Evolutionary conservation across 176 grass and related monocot genomes (phyloP), one percentile per base, ranked within the genome.

Genomic region (Zea luxurians): DNA sequence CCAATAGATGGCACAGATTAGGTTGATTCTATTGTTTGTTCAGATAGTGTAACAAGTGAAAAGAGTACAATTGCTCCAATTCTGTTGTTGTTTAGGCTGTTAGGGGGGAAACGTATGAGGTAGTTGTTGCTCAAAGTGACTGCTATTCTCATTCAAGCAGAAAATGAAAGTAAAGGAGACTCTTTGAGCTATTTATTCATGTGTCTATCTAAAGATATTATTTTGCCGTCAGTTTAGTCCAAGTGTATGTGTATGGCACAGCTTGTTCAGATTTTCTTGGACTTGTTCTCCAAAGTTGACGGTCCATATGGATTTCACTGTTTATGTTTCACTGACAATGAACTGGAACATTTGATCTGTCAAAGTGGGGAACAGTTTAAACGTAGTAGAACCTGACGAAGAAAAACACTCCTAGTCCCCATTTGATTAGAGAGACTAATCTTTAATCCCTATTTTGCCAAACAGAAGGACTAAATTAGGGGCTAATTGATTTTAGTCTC

Each of bases 71-170:
- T 27, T 27, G 27, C 82, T 78, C 49, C 13, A 52, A 48, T 78
- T 66, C 12, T 37, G 35, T 12, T 62, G 60, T 36, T 62, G 27
- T 27, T 27, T 27, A 6, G 60, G 20, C 64, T 57, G 60, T 48
- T 75, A 61, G 52, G 42, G 65, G 16, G 67, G 73, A 82, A 64
- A 58, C 57, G 57, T 61, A 68, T 21, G 37, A 0, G 11, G 20
- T 20, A 77, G 41, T 55, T 65, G 85, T 48, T 65, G 57, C 55
- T 82, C 37, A 38, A 46, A 76, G 36, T 64, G 44, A 57, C 41
- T 72, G 38, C 43, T 55, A 34, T 86, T 81, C 13, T 20, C 43
- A 53, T 68, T 77, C 27, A 27, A 27, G 27, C 27, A 27, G 27
- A 27, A 27, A 27, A 27, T 27, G 27, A 27, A 27, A 27, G 27